phyloP scores from a whole-genome alignment of 768 basidiomycete species.

The Sarcodon sp. region DNA sequence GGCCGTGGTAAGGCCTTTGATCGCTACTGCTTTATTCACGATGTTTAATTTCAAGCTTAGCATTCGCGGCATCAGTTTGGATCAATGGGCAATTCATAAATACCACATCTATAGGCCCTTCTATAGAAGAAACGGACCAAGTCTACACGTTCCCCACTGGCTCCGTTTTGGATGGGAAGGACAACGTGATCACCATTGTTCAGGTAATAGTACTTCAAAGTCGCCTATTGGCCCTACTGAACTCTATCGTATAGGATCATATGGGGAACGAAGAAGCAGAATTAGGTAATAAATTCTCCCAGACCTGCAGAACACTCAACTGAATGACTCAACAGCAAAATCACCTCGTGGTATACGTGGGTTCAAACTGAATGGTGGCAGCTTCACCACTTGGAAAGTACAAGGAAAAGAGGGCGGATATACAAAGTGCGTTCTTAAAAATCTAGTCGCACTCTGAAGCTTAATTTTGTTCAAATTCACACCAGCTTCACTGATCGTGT shows the following conservation, averaged over 20 bases:
- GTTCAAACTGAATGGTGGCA: slow-evolving; percentile 52
- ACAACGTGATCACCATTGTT: slow-evolving; percentile 70
- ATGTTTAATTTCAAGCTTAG: slow-evolving; percentile 18
- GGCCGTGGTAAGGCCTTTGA: slow-evolving; percentile 40
- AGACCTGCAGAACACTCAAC: not conserved
- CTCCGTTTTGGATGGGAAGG: slow-evolving; percentile 33
- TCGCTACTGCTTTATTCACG: not conserved
- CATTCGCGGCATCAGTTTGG: slow-evolving; percentile 78
- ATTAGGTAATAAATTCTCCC: slow-evolving; percentile 22
- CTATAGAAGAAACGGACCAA: slow-evolving; percentile 56
- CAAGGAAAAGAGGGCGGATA: slow-evolving; percentile 35
- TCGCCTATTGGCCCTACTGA: not conserved
- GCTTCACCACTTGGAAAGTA: slow-evolving; percentile 27
- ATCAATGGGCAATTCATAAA: slow-evolving; percentile 59
- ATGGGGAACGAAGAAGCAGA: slow-evolving; percentile 63
- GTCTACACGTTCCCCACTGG: slow-evolving; percentile 48
- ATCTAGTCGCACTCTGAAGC: not conserved
- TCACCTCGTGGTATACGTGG: slow-evolving; percentile 72
- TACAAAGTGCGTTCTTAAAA: slow-evolving; percentile 14
- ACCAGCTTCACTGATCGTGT: slow-evolving; percentile 61
- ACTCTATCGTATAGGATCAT: slow-evolving; percentile 39
- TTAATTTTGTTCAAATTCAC: not conserved
- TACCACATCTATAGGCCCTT: slow-evolving; percentile 50
- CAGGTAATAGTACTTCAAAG: slow-evolving; percentile 30
- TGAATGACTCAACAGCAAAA: slow-evolving; percentile 25